phyloP scores from a whole-genome alignment of 2,329 filamentous ascomycete species.

The Coleophoma crateriformis region DNA sequence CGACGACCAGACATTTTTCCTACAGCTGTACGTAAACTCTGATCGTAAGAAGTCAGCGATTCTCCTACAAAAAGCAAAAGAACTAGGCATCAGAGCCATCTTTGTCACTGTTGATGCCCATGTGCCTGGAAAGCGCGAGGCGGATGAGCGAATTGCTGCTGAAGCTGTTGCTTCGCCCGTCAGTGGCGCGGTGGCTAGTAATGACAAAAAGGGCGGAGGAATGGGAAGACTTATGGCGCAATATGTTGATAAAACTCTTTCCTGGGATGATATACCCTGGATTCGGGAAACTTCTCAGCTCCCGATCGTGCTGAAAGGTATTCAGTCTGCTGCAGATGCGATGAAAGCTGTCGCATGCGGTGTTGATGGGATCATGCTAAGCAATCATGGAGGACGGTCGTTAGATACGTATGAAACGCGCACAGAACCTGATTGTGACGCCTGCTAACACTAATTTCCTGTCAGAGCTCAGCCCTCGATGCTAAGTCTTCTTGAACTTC shows the following conservation, averaged over 20 bases:
- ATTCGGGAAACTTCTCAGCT: conserved; percentile 36
- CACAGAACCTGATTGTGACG: no score
- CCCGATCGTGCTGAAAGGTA: conserved; percentile 48
- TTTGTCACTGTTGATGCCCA: conserved; percentile 52
- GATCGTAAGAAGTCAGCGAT: conserved; percentile 40
- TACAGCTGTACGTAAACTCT: conserved; percentile 55
- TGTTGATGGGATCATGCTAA: conserved; percentile 47
- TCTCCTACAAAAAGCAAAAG: conserved; percentile 37
- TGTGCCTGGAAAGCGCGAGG: conserved; percentile 45
- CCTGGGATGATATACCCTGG: conserved; percentile 49
- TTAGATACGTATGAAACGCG: conserved; percentile 29
- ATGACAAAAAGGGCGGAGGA: conserved; percentile 46
- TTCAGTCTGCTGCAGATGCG: conserved; percentile 59
- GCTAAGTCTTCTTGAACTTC: conserved; percentile 54
- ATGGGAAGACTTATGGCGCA: conserved; percentile 41
- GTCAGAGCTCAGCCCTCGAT: conserved; percentile 40
- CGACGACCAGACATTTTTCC: conserved; percentile 30
- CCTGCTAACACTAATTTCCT: no score
- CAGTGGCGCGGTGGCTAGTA: conserved; percentile 30
- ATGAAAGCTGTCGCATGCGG: conserved; percentile 41
- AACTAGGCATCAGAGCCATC: conserved; percentile 40
- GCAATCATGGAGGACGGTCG: conserved; percentile 53
- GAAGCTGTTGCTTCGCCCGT: conserved; percentile 45
- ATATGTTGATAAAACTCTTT: conserved; percentile 41
- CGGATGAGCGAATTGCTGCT: conserved; percentile 32